These are phyloP conservation scores for Hyphochytrium catenoides DNA, from an alignment of 352 stramenopile species.

Conservation along the genomic window DNA sequence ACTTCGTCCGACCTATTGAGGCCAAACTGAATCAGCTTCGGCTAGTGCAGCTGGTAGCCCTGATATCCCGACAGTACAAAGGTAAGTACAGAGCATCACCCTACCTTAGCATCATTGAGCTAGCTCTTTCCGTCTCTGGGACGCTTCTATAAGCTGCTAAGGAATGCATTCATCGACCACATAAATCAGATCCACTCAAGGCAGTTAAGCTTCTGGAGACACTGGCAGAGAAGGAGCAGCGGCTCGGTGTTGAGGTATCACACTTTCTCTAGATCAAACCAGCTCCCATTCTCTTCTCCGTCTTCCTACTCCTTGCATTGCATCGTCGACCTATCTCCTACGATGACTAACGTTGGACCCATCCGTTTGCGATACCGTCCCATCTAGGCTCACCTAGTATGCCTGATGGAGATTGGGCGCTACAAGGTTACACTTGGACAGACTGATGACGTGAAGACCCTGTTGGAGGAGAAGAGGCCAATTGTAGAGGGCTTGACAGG, in stretches of 20 bases:
- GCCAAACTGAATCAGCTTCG: slow-evolving; percentile 86
- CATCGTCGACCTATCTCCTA: neutral
- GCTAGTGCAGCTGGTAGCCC: slow-evolving; percentile 68
- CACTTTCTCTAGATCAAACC: neutral
- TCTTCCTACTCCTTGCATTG: neutral
- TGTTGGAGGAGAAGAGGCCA: slow-evolving; percentile 36
- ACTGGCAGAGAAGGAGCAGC: slow-evolving; percentile 29
- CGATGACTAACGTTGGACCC: neutral
- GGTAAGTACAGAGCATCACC: slow-evolving; percentile 12
- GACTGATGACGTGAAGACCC: slow-evolving; percentile 25
- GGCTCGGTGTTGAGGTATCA: slow-evolving; percentile 13
- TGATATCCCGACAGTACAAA: slow-evolving; percentile 47
- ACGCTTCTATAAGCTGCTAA: slow-evolving; percentile 9
- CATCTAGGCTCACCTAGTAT: slow-evolving; percentile 24
- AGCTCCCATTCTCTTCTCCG: too few relatives aligned
- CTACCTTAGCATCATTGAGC: slow-evolving; percentile 13
- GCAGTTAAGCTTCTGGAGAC: slow-evolving; percentile 38
- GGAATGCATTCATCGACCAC: slow-evolving; percentile 1
- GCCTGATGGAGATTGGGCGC: slow-evolving; percentile 40
- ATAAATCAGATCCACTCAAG: slow-evolving; percentile 20
- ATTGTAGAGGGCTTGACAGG: slow-evolving; percentile 49
- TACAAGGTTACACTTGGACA: slow-evolving; percentile 26
- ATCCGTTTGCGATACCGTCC: slow-evolving; percentile 5
- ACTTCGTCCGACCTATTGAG: slow-evolving; percentile 82
- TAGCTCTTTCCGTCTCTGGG: slow-evolving; percentile 1